A percentile compares a stretch with the other conserved stretches of the same genome.
Evolutionary conservation across 2,329 filamentous ascomycete species (phyloP).

Genomic region (Cercospora zeina): DNA sequence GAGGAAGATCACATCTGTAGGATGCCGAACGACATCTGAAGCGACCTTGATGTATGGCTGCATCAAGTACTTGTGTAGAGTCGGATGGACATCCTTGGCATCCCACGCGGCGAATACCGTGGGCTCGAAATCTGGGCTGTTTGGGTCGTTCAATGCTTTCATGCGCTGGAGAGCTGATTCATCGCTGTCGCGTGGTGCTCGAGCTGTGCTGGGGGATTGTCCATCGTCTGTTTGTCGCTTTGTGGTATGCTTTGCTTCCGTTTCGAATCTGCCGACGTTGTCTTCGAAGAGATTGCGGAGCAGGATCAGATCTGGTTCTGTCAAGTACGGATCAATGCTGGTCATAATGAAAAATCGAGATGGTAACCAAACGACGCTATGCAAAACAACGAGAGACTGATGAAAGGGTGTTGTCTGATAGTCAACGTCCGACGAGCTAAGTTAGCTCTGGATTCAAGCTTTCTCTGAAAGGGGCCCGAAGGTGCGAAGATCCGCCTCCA

Average conservation of each 20-base stretch:
- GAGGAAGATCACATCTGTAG: slow-evolving; percentile 75
- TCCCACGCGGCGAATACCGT: slow-evolving; percentile 58
- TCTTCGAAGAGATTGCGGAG: slow-evolving; percentile 44
- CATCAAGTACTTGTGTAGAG: slow-evolving; percentile 55
- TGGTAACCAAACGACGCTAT: neutral
- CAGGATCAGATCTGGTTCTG: slow-evolving; percentile 45
- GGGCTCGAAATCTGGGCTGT: slow-evolving; percentile 53
- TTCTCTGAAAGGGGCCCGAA: slow-evolving; percentile 1
- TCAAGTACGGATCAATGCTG: slow-evolving; percentile 40
- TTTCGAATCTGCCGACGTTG: slow-evolving; percentile 18
- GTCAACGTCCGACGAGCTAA: too few relatives aligned
- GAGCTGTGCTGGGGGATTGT: neutral
- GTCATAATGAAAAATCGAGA: slow-evolving; percentile 3
- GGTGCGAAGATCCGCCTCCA: slow-evolving; percentile 5
- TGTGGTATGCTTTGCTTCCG: neutral
- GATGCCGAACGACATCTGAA: slow-evolving; percentile 59
- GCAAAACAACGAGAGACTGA: slow-evolving; percentile 1
- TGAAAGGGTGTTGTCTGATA: neutral
- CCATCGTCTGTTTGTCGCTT: neutral
- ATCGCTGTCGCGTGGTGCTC: slow-evolving; percentile 21
- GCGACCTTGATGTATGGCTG: slow-evolving; percentile 62
- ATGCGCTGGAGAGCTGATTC: slow-evolving; percentile 47
- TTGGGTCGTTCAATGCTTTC: slow-evolving; percentile 53
- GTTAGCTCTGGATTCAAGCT: neutral
- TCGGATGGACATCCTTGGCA: slow-evolving; percentile 46